Conservation (phyloP, 179 eudicot genomes). For the Dionaea muscipula region DNA sequence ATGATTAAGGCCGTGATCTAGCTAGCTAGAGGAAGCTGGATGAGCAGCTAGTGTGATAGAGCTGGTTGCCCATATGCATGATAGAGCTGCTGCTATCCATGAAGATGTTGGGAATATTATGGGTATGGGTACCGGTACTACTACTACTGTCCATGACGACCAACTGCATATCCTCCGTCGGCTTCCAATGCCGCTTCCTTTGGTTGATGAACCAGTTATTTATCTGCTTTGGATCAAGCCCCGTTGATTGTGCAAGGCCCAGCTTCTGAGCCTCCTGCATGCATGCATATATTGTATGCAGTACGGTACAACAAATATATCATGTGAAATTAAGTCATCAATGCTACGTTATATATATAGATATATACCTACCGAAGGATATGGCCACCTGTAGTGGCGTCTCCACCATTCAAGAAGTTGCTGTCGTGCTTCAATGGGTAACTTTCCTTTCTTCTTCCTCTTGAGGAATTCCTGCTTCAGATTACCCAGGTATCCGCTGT, state of each 20-base stretch:
- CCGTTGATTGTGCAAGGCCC: neutral
- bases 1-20: too few species aligned
- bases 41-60: too few species aligned
- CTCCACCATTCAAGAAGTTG: slow-evolving; percentile 2
- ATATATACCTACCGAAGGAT: slow-evolving; percentile 1
- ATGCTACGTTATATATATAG: neutral
- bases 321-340: too few species aligned
- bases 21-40: too few species aligned
- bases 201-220: slow-evolving; percentile 2
- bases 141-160: neutral
- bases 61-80: neutral
- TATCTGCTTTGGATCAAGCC: neutral
- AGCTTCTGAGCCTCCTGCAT: slow-evolving; percentile 4
- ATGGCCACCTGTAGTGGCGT: slow-evolving; percentile 4
- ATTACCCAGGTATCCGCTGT: slow-evolving; percentile 4
- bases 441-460: too few species aligned
- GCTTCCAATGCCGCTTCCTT: slow-evolving; percentile 1
- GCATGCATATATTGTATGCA: neutral
- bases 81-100: neutral
- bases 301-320: too few species aligned
- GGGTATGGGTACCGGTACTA: too few species aligned
- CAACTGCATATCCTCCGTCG: neutral
- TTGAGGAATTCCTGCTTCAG: slow-evolving; percentile 1
- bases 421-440: slow-evolving; percentile 5
- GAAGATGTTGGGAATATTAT: neutral